Base-by-base conservation (phyloP, 78 protist species). In the Creolimax fragrantissima region DNA sequence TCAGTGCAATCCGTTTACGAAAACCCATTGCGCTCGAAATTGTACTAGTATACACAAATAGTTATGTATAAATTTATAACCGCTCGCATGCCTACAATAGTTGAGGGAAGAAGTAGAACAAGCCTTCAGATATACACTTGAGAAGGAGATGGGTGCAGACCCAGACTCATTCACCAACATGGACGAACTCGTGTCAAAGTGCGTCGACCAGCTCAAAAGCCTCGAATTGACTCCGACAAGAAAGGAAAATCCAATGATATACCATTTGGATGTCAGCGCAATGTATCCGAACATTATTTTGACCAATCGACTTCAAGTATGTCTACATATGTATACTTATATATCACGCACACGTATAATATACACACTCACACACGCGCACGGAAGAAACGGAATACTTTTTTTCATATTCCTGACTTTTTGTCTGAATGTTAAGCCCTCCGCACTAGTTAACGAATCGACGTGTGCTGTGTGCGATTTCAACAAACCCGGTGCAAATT, bases 271-370 rank as follows among this genome's bases (percentile, higher is more conserved):
- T 91, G 99, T 99, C 2, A 95, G 95, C 4, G 99, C 99, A 3
- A 99, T 99, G 99, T 99, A 99, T 94, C 99, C 99, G 41, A 99
- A 99, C 95, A 99, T 99, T 94, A 99, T 99, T 85, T 92, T 99
- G 44, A 99, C 99, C 11, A 99, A 99, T 89, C 94, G 99, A 7
- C 97, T 99, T 5, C 99, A 98, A 92, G 92, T 90, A 32, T 4
- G 67, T 42, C 74, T 45, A 0, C 24, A 84, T 42, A 17, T 24
- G 11, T 17, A 47, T 5, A 44, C 41, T 35, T 58, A 32, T 24
- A 17, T 58, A 58, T 0, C 74, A 58, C 24, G 24, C 74, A 58
- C 74, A 58, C 74, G 44, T 83, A 5, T 11, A 4, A 7, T 5
- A 5, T 89, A 42, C 2, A 11, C 3, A 2, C 24, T 32, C 36